A percentile compares a stretch with the other conserved stretches of the same genome.
phyloP scores from a whole-genome alignment of 148 eudicot species.

The Nepenthes mirabilis region DNA sequence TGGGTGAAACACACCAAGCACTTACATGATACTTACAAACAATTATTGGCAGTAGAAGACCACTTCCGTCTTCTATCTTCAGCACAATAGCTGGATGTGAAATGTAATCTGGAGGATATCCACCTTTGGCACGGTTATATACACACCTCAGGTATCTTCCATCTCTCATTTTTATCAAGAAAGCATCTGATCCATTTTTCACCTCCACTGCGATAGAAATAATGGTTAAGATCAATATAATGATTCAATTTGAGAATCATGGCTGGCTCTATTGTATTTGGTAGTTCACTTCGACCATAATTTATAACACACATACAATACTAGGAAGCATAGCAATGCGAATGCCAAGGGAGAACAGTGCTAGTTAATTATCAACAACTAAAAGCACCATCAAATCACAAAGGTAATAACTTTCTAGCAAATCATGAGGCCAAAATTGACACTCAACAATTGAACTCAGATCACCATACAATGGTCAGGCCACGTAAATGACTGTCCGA shows the following conservation, averaged over 20 bases:
- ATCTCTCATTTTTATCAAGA: slow-evolving; percentile 77
- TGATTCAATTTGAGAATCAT: neutral
- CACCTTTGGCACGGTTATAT: slow-evolving; percentile 69
- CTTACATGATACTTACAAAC: slow-evolving; percentile 47
- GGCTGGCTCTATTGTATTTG: neutral
- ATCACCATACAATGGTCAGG: too few relatives aligned
- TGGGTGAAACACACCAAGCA: neutral
- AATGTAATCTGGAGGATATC: slow-evolving; percentile 72
- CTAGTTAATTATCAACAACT: too few relatives aligned
- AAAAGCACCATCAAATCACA: too few relatives aligned
- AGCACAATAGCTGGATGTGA: slow-evolving; percentile 95
- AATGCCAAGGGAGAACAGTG: too few relatives aligned
- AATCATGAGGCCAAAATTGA: too few relatives aligned
- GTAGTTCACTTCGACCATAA: neutral
- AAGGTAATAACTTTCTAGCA: too few relatives aligned
- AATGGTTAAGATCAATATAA: neutral
- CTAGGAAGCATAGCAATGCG: too few relatives aligned
- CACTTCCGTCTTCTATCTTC: slow-evolving; percentile 91
- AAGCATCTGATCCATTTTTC: slow-evolving; percentile 75
- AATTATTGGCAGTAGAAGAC: slow-evolving; percentile 80
- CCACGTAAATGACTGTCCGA: too few relatives aligned
- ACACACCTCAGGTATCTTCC: slow-evolving; percentile 77
- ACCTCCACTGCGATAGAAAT: slow-evolving; percentile 53
- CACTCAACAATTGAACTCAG: too few relatives aligned
- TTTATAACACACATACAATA: too few relatives aligned